Evolutionary conservation across 2,329 filamentous ascomycete species (phyloP).

Genomic region (Fusarium pseudonygamai): DNA sequence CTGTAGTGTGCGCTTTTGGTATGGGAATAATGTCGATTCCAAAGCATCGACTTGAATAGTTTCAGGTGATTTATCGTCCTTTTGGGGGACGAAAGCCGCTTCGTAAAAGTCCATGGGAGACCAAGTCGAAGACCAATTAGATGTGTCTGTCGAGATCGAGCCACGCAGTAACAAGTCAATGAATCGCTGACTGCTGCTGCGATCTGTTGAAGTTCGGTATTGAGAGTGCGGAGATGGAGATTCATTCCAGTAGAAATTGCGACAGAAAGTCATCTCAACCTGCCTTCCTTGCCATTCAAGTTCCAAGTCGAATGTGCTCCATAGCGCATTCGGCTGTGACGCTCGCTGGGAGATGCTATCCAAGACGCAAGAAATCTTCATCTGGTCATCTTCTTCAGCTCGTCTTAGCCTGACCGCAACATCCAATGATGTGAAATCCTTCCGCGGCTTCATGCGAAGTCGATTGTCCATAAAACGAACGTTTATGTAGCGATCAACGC

Average conservation of each 20-base stretch:
- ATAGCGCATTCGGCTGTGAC: slow-evolving; percentile 46
- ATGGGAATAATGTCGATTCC: slow-evolving; percentile 70
- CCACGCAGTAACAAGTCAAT: slow-evolving; percentile 50
- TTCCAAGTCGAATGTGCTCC: slow-evolving; percentile 46
- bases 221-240: slow-evolving; percentile 46
- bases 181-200: slow-evolving; percentile 47
- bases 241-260: slow-evolving; percentile 56
- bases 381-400: slow-evolving; percentile 34
- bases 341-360: slow-evolving; percentile 16
- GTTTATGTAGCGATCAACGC: slow-evolving; percentile 36
- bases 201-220: slow-evolving; percentile 45
- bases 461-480: slow-evolving; percentile 15
- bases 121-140: slow-evolving; percentile 39
- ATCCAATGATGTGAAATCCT: slow-evolving; percentile 5
- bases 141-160: not conserved
- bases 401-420: slow-evolving; percentile 36
- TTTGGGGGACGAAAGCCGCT: slow-evolving; percentile 69
- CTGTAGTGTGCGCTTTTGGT: slow-evolving; percentile 74
- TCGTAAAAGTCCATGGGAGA: slow-evolving; percentile 73
- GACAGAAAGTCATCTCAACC: slow-evolving; percentile 45
- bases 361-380: not conserved
- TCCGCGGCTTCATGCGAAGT: slow-evolving; percentile 33
- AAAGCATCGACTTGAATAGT: slow-evolving; percentile 56
- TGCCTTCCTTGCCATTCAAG: slow-evolving; percentile 42
- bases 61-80: slow-evolving; percentile 50